phyloP scores from a whole-genome alignment of 345 rosid species.

The Boechera retrofracta region DNA sequence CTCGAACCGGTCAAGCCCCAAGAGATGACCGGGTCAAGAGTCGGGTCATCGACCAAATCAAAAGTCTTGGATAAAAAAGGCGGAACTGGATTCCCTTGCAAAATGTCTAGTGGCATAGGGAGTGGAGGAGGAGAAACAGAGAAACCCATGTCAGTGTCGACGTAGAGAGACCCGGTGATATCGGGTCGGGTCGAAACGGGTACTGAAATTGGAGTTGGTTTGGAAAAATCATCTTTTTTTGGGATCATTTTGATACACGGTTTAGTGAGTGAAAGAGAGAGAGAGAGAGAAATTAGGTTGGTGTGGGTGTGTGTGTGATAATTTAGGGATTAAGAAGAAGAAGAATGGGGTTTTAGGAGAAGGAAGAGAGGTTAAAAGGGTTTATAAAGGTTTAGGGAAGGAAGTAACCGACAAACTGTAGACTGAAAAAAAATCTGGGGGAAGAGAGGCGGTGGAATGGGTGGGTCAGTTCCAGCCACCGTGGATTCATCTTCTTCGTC shows the following conservation, averaged over 20 bases:
- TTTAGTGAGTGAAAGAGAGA: neutral
- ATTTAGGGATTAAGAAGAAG: too few relatives aligned
- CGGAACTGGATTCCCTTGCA: slow-evolving; percentile 71
- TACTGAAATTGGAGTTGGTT: slow-evolving; percentile 44
- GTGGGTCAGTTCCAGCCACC: slow-evolving; percentile 38
- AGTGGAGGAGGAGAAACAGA: slow-evolving; percentile 45
- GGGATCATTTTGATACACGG: slow-evolving; percentile 43
- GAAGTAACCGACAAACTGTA: slow-evolving; percentile 59
- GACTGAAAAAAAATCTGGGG: slow-evolving; percentile 42
- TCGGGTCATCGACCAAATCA: slow-evolving; percentile 82
- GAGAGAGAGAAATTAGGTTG: neutral
- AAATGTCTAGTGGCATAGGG: slow-evolving; percentile 66
- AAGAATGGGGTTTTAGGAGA: neutral
- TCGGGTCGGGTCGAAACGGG: neutral
- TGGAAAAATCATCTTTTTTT: slow-evolving; percentile 35
- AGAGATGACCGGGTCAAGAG: slow-evolving; percentile 77
- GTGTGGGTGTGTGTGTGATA: neutral
- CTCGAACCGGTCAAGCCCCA: slow-evolving; percentile 80
- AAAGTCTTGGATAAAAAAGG: slow-evolving; percentile 86
- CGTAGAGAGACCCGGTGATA: slow-evolving; percentile 35
- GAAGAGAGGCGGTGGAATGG: slow-evolving; percentile 54
- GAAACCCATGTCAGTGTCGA: slow-evolving; percentile 42
- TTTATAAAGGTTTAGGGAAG: slow-evolving; percentile 43
- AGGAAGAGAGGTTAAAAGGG: slow-evolving; percentile 11
- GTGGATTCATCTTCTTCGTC: slow-evolving; percentile 31